These are phyloP conservation scores for Arthrobotrys entomopaga DNA, from an alignment of 2,329 filamentous ascomycete genomes.

Conservation along the genomic window DNA sequence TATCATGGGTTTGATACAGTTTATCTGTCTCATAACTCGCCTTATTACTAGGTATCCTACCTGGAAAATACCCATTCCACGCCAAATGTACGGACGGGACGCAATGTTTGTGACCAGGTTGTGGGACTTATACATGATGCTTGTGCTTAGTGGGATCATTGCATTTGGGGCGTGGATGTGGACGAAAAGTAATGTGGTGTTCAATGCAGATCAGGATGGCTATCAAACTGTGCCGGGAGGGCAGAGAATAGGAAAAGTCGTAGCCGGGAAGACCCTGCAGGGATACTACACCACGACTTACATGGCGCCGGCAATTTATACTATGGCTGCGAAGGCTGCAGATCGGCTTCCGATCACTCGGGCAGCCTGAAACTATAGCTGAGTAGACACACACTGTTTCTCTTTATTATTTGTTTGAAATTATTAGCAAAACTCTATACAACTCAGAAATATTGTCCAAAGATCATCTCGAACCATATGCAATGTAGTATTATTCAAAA, in stretches of 20 bases:
- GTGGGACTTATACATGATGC: constrained; percentile 26
- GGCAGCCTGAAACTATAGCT: too few species aligned
- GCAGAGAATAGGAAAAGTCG: not conserved
- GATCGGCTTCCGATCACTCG: constrained; percentile 5
- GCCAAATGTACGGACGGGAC: constrained; percentile 23
- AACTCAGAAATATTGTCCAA: too few species aligned
- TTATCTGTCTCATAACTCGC: constrained; percentile 1
- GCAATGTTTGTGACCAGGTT: constrained; percentile 9
- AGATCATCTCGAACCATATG: too few species aligned
- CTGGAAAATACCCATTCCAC: not conserved
- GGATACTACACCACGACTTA: constrained; percentile 13
- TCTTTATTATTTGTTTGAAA: too few species aligned
- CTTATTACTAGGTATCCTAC: not conserved
- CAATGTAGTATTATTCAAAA: too few species aligned
- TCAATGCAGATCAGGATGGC: not conserved
- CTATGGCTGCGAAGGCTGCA: not conserved
- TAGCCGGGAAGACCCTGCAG: not conserved
- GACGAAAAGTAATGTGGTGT: constrained; percentile 30
- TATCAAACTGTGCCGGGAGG: not conserved
- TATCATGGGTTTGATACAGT: constrained; percentile 28
- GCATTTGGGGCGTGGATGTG: constrained; percentile 48
- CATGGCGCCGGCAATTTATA: not conserved
- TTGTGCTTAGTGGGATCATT: constrained; percentile 21
- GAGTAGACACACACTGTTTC: too few species aligned
- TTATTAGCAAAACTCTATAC: too few species aligned